These are phyloP conservation scores for Mycena maculata DNA, from an alignment of 768 basidiomycete species.

Conservation along the genomic window DNA sequence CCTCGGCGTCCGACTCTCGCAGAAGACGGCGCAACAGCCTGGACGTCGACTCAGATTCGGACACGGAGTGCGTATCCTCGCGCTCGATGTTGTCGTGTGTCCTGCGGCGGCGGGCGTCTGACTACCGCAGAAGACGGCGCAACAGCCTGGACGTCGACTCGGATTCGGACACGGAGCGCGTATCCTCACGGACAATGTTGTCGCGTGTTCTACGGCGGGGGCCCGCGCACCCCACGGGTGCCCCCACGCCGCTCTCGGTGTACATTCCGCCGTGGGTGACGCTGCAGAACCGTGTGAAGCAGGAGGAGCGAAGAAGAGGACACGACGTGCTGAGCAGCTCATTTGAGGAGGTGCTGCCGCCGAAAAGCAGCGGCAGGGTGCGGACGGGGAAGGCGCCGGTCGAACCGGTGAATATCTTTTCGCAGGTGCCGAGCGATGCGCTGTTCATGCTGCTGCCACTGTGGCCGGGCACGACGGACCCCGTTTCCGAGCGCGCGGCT, in stretches of 20 bases:
- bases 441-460: slow-evolving; percentile 87
- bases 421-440: slow-evolving; percentile 72
- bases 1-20: slow-evolving; percentile 29
- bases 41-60: slow-evolving; percentile 40
- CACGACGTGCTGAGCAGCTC: slow-evolving; percentile 78
- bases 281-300: slow-evolving; percentile 69
- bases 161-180: slow-evolving; percentile 35
- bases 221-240: slow-evolving; percentile 12
- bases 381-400: slow-evolving; percentile 34
- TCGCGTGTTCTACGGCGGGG: slow-evolving; percentile 22
- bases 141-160: slow-evolving; percentile 46
- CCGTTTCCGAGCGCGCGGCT: slow-evolving; percentile 44
- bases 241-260: slow-evolving; percentile 27
- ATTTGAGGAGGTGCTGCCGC: slow-evolving; percentile 83
- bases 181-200: slow-evolving; percentile 58
- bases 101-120: no score
- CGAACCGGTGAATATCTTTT: slow-evolving; percentile 58
- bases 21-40: slow-evolving; percentile 49
- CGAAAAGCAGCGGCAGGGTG: slow-evolving; percentile 47
- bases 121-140: no score
- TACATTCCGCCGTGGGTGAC: slow-evolving; percentile 71
- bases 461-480: slow-evolving; percentile 83
- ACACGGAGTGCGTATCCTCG: slow-evolving; percentile 42
- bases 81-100: no score
- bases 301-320: slow-evolving; percentile 75